Evolutionary conservation across 169 alveolate genomes (phyloP), one percentile per base, ranked within the genome.

Genomic region (Perkinsus olseni): DNA sequence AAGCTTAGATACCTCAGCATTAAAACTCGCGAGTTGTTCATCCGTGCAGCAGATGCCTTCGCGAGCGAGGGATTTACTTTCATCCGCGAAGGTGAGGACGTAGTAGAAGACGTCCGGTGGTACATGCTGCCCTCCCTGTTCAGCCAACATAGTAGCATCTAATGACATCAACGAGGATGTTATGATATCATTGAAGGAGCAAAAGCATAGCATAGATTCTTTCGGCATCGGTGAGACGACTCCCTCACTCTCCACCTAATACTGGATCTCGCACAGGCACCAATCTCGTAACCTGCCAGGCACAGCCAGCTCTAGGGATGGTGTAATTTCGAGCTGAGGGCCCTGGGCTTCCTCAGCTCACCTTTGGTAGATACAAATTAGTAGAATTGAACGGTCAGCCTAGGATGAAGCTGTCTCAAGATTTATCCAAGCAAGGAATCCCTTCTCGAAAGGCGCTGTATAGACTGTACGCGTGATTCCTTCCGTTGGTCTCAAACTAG

Each of bases 261-360:
- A 40, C 11, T 40, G 50, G 50, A 40, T 11, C 21, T 40, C 21
- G 3, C 21, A 40, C 17, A 62, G 82, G 99, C 1, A 98, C 99
- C 48, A 96, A 98, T 91, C 94, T 98, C 45, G 99, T 98, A 11
- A 98, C 99, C 17, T 98, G 99, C 95, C 97, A 97, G 93, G 96
- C 98, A 45, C 97, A 98, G 91, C 99, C 99, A 0, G 99, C 99
- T 0, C 93, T 98, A 38, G 99, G 99, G 28, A 96, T 97, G 97
- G 96, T 94, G 82, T 62, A 24, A 24, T 4, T 28, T 24, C 28
- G 28, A 6, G 17, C 93, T 92, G 62, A 13, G 38, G 0, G 28
- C 8, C n/a, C 39, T 92, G 11, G 28, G 31, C 10, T 6, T 0
- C 37, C 4, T 91, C 11, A 31, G 39, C 38, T 91, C 21, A 91